These are phyloP conservation scores for Nidularia pulvinata DNA, from an alignment of 768 basidiomycete species.

Conservation along the genomic window DNA sequence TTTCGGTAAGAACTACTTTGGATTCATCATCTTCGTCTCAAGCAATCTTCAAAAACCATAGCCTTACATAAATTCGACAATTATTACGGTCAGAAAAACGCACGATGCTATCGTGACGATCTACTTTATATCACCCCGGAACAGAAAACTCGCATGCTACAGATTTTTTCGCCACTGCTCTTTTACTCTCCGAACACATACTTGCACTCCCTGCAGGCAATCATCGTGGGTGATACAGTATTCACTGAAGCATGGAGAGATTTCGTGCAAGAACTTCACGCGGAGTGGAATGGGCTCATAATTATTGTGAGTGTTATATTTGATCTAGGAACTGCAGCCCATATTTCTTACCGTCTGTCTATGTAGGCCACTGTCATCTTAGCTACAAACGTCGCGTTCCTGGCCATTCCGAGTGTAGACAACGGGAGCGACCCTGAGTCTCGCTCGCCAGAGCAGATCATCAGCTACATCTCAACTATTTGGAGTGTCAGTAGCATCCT, in stretches of 20 bases:
- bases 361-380: constrained; percentile 38
- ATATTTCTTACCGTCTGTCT: neutral
- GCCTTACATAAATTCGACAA: constrained; percentile 4
- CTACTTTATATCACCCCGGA: neutral
- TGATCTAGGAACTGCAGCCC: neutral
- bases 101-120: constrained; percentile 3
- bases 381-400: constrained; percentile 38
- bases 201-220: constrained; percentile 26
- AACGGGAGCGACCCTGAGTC: neutral
- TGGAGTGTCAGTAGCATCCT: constrained; percentile 26
- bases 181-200: constrained; percentile 33
- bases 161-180: constrained; percentile 19
- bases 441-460: constrained; percentile 21
- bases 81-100: constrained; percentile 3
- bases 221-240: constrained; percentile 31
- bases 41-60: neutral
- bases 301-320: constrained; percentile 31
- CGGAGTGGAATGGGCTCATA: constrained; percentile 31
- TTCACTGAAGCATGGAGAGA: constrained; percentile 27
- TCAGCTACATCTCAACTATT: constrained; percentile 28
- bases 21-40: too few relatives aligned
- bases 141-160: constrained; percentile 8
- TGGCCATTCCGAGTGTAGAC: constrained; percentile 37
- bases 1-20: too few relatives aligned
- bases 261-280: constrained; percentile 25